Base-by-base conservation (phyloP, 129 eudicot genomes). In the Arctium minus region DNA sequence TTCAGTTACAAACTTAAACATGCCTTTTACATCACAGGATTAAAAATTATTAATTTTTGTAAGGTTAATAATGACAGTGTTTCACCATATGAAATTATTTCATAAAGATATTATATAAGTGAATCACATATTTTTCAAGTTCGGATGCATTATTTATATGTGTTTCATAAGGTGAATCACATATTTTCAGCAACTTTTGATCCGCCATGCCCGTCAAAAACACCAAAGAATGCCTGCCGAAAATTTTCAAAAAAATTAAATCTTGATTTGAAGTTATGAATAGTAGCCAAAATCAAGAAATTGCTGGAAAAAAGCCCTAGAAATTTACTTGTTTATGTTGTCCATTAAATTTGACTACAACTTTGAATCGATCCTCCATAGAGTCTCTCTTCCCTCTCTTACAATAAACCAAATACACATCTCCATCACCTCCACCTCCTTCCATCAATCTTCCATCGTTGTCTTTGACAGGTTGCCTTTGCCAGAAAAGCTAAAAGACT, bases 131-230 rank as follows among this genome's bases (percentile, higher is more conserved):
- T 22, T 22, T 22, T 22, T 22, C 27, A 22, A 22, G 27, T 22
- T 22, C 27, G 27, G 27, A 22, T 22, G 27, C 27, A 22, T 22
- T 22, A 22, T 22, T 22, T 22, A 22, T 22, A 22, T 22, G 27
- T 22, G 27, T 22, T 22, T 22, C 27, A 22, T 22, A 22, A 22
- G 27, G 27, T 22, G 27, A 22, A 22, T 22, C 27, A 22, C 27
- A 22, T 22, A 22, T 22, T 22, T 72, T 90, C 94, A 33, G 99
- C 94, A 50, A 97, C 99, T 84, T 93, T 89, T 73, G 90, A 76
- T 30, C 99, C 99, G 77, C 99, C 97, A 82, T 92, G 99, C 8
- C 99, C 99, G 67, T 95, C 99, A 86, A 86, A 95, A 35, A 95
- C 84, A 81, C 99, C 99, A 83, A 92, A 95, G 70, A 91, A 84